Evolutionary conservation across 1,284 basidiomycete species (phyloP).

Genomic region (Ceratobasidium sp.): DNA sequence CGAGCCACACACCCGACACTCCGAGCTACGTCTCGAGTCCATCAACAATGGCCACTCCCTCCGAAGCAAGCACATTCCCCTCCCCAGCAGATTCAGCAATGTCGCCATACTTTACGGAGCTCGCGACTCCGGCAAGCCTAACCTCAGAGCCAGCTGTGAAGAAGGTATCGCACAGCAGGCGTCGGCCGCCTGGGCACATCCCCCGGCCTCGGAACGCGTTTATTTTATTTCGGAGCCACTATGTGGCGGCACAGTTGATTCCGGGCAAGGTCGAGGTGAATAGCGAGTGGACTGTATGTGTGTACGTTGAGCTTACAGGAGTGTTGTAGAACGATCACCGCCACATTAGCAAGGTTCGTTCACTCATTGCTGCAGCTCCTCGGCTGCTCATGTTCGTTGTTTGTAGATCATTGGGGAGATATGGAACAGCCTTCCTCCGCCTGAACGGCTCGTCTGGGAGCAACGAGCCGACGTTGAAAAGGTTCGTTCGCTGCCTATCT

Average conservation of each 20-base stretch:
- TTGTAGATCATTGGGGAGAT: conserved; percentile 48
- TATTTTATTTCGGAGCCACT: conserved; percentile 82
- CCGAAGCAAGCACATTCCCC: conserved; percentile 7
- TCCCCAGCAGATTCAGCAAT: conserved; percentile 13
- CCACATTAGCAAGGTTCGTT: conserved; percentile 49
- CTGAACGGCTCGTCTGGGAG: conserved; percentile 50
- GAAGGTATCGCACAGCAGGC: conserved; percentile 26
- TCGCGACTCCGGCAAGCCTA: conserved; percentile 1
- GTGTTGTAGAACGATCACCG: conserved; percentile 53
- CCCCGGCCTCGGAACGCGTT: conserved; percentile 88
- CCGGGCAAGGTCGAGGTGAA: conserved; percentile 41
- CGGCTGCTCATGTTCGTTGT: neutral
- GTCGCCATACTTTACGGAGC: conserved; percentile 26
- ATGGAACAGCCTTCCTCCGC: conserved; percentile 42
- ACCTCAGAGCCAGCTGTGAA: neutral
- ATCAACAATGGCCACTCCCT: neutral
- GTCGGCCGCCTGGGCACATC: conserved; percentile 61
- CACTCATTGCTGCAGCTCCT: neutral
- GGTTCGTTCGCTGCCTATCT: conserved; percentile 40
- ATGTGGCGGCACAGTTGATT: conserved; percentile 52
- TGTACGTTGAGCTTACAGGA: conserved; percentile 47
- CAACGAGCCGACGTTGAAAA: conserved; percentile 54
- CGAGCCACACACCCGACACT: neutral
- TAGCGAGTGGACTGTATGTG: too few species aligned
- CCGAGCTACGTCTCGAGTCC: conserved; percentile 3